Conservation (phyloP, 768 basidiomycete species). For the Leccinellum luteum region DNA sequence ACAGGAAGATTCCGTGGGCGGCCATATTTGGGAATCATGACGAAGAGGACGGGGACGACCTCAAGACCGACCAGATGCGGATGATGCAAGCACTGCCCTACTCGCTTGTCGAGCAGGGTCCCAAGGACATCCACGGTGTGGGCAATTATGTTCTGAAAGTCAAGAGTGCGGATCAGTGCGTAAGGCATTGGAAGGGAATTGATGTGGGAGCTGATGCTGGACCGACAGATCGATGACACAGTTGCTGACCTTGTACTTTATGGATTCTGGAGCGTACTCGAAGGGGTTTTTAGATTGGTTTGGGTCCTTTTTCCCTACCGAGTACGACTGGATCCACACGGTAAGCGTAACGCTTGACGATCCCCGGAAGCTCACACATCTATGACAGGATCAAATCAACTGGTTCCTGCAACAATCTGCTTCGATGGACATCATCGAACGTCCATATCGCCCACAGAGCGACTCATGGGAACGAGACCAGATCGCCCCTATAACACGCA, state of each 20-base stretch:
- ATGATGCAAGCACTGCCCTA: slow-evolving; percentile 82
- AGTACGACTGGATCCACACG: slow-evolving; percentile 84
- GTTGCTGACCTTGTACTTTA: slow-evolving; percentile 85
- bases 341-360: slow-evolving; percentile 33
- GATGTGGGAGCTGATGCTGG: slow-evolving; percentile 5
- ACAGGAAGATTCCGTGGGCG: slow-evolving; percentile 82
- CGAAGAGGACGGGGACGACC: slow-evolving; percentile 61
- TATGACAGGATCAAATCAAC: slow-evolving; percentile 63
- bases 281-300: slow-evolving; percentile 59
- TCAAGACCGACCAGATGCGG: slow-evolving; percentile 62
- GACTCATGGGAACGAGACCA: slow-evolving; percentile 66
- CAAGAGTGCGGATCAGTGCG: slow-evolving; percentile 79
- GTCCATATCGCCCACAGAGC: slow-evolving; percentile 84
- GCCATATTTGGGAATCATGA: slow-evolving; percentile 96
- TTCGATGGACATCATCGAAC: slow-evolving; percentile 68
- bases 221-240: slow-evolving; percentile 75
- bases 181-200: slow-evolving; percentile 8
- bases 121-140: slow-evolving; percentile 80
- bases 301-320: slow-evolving; percentile 57
- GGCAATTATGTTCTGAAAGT: slow-evolving; percentile 92
- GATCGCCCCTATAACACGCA: slow-evolving; percentile 49
- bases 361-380: neutral
- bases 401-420: slow-evolving; percentile 90
- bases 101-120: slow-evolving; percentile 77
- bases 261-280: slow-evolving; percentile 83